Percentiles rank a stretch among this genome's conserved stretches.
phyloP scores from a whole-genome alignment of 257 asterid genomes.

The Solanum peruvianum region DNA sequence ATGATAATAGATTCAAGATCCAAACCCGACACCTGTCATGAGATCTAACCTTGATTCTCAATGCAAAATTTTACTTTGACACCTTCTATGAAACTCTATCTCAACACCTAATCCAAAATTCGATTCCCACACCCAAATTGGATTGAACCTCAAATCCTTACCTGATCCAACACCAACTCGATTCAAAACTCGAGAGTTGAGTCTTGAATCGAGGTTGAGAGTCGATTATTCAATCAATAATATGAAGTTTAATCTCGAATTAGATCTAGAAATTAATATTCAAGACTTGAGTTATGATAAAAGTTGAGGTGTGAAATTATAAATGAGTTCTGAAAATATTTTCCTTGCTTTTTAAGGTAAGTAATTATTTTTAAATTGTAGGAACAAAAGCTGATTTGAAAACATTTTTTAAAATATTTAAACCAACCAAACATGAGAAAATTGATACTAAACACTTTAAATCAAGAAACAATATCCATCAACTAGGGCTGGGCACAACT shows the following conservation, averaged over 20 bases:
- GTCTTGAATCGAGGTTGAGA: neutral
- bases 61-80: neutral
- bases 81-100: neutral
- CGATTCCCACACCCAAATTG: neutral
- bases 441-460: too few species aligned
- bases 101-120: neutral
- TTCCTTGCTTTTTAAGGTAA: neutral
- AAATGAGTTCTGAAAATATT: neutral
- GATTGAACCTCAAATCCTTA: neutral
- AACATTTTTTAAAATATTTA: too few species aligned
- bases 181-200: neutral
- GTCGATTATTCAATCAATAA: too few species aligned
- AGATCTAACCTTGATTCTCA: neutral
- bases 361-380: neutral
- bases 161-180: neutral
- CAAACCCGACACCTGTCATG: neutral
- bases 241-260: neutral
- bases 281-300: neutral
- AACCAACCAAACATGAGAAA: too few species aligned
- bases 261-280: neutral
- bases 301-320: neutral
- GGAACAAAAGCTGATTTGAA: neutral
- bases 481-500: neutral
- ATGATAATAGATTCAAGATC: neutral
- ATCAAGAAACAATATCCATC: neutral